phyloP scores from a whole-genome alignment of 2,329 filamentous ascomycete genomes.

The Xylariaceae sp. region DNA sequence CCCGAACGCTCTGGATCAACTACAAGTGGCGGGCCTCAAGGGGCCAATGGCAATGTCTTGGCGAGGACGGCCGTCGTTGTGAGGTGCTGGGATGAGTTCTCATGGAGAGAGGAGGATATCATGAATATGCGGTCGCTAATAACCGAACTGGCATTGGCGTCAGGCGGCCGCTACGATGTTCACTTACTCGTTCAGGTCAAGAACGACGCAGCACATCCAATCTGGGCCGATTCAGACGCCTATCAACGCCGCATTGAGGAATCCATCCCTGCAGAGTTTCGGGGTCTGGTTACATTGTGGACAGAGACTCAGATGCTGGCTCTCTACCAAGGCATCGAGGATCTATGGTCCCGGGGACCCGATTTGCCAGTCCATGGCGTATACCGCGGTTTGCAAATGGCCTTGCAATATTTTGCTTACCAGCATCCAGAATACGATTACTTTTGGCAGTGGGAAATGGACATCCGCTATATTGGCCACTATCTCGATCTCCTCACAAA shows the following conservation, averaged over 20 bases:
- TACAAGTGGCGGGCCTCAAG: conserved; percentile 15
- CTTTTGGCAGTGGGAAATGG: conserved; percentile 96
- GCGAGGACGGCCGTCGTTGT: conserved; percentile 73
- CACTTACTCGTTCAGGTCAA: conserved; percentile 82
- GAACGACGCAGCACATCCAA: conserved; percentile 64
- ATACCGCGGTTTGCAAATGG: conserved; percentile 90
- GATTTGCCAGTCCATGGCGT: conserved; percentile 81
- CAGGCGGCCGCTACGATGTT: conserved; percentile 80
- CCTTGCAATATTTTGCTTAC: conserved; percentile 87
- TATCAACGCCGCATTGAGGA: conserved; percentile 64
- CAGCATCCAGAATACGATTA: conserved; percentile 83
- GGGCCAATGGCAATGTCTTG: conserved; percentile 26
- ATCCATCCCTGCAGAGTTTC: conserved; percentile 76
- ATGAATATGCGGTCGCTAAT: conserved; percentile 80
- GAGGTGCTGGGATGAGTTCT: conserved; percentile 73
- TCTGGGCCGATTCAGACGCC: conserved; percentile 68
- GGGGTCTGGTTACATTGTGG: conserved; percentile 84
- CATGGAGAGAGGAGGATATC: conserved; percentile 73
- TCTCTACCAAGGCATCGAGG: conserved; percentile 81
- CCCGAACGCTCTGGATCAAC: conserved; percentile 22
- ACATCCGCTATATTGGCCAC: conserved; percentile 83
- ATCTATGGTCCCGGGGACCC: conserved; percentile 60
- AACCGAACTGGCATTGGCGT: conserved; percentile 71
- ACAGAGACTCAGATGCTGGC: conserved; percentile 88
- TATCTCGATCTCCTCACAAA: conserved; percentile 71